Conservation (phyloP, 2,329 filamentous ascomycete genomes). For the Emmonsia crescens region DNA sequence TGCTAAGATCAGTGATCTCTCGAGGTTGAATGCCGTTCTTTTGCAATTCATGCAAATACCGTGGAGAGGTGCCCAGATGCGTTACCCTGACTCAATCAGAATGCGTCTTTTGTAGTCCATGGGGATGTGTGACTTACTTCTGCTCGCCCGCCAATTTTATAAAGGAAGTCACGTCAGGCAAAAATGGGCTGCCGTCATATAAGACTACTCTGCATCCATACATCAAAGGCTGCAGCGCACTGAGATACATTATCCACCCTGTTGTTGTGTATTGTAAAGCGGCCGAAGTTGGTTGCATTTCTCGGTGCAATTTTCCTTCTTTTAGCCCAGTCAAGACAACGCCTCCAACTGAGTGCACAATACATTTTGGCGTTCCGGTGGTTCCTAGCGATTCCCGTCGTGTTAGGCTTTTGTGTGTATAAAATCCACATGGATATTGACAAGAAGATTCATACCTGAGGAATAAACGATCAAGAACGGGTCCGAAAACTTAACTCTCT, state of each 20-base stretch:
- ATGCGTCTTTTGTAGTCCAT: not conserved
- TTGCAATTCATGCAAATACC: conserved; percentile 64
- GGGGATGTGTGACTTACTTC: conserved; percentile 19
- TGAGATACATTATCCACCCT: conserved; percentile 83
- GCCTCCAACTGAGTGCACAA: conserved; percentile 55
- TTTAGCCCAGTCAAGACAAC: conserved; percentile 38
- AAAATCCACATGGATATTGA: not conserved
- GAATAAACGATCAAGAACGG: conserved; percentile 69
- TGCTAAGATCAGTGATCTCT: conserved; percentile 51
- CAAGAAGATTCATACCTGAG: conserved; percentile 40
- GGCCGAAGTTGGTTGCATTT: conserved; percentile 34
- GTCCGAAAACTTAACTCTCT: conserved; percentile 57
- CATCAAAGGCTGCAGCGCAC: conserved; percentile 48
- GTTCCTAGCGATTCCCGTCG: conserved; percentile 52
- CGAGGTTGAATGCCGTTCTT: conserved; percentile 53
- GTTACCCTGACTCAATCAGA: conserved; percentile 43
- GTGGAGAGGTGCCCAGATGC: conserved; percentile 62
- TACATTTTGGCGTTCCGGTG: conserved; percentile 74
- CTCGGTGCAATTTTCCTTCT: conserved; percentile 48
- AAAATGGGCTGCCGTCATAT: conserved; percentile 77
- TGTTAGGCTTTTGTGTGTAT: not conserved
- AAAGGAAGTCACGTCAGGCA: conserved; percentile 55
- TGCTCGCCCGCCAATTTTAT: conserved; percentile 53
- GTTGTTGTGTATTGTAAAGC: conserved; percentile 56
- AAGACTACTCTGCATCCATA: conserved; percentile 53